Evolutionary conservation across 2,329 filamentous ascomycete species (phyloP), one percentile per base, ranked within the genome.

Genomic region (Leptoxyphium fumago): DNA sequence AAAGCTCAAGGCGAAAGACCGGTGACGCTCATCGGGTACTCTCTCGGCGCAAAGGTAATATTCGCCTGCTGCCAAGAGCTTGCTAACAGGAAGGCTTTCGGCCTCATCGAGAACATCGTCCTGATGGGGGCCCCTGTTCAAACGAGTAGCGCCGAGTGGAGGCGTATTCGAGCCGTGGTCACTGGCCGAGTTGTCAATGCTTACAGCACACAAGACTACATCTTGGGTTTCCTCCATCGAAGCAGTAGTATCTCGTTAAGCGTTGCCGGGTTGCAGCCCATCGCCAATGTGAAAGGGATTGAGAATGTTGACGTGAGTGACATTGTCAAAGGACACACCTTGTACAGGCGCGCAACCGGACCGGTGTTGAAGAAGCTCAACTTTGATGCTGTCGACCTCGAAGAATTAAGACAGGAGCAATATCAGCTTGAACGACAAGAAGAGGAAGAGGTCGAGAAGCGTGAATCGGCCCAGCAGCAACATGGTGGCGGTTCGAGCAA

Each of bases 161-260:
- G 80, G 39, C 70, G 76, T 32, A 77, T 94, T 51, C 77, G 85
- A 28, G 77, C 75, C 39, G 84, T 89, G 1, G 86, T 94, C 0
- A 77, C 80, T 1, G 87, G 88, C 2, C 75, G 82, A 45, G 72
- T 94, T 7, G 82, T 94, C 53, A 95, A 95, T 53, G 85, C 89
- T 8, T 94, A 82, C 63, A 89, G 84, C 1, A 78, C 81, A 43
- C 88, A 91, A 47, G 88, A 95, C 62, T 84, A 85, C 55, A 78
- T 95, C 29, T 76, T 95, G 1, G 87, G 78, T 1, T 89, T 94
- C 58, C 68, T 94, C 14, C 94, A 95, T 61, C 78, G 88, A 39
- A 81, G 85, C 2, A 86, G 83, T 36, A 87, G 80, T 46, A 74
- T 94, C 26, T 82, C 91, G 50, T 73, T 84, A 36, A 88, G 88